Base-by-base conservation (phyloP, 768 basidiomycete genomes). In the Kwoniella sp. region DNA sequence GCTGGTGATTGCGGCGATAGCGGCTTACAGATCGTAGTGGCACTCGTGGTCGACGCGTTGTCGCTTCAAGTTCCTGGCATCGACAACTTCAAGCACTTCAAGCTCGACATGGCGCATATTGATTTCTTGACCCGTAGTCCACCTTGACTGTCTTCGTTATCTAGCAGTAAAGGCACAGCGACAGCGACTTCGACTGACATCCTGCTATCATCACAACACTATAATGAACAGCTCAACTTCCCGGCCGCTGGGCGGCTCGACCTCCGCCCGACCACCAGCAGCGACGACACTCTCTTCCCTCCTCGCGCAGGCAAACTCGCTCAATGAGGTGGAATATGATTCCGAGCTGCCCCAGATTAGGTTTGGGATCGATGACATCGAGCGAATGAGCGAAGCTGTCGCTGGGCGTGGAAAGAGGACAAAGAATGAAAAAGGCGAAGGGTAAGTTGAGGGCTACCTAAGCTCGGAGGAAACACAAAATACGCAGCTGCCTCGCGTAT, bases 331-430 rank as follows among this genome's bases (percentile, higher is more conserved):
- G 37, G 66, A 67, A 45, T 57, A 55, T 58, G 72, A 56, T 50
- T 88, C 88, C 3, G 92, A 96, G 72, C 83, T 98, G 1, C 95
- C 95, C 12, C 86, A 90, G 2, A 88, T 99, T 48, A 87, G 90
- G 61, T 88, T 95, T 61, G 91, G 92, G 1, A 85, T 98, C 31
- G 93, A 95, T 80, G 92, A 97, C 82, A 90, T 99, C 68, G 95
- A 98, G 80, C 88, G 90, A 0, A 92, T 95, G 82, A 93, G 92
- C 1, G 86, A 93, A 22, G 85, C 89, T 47, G 87, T 97, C 26
- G 81, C 77, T 1, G 76, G 76, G 0, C 71, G 73, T 58, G 77
- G 72, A 23, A 77, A 69, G 57, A 69, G 61, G 52, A 55, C 47
- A 17, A 68, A 60, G 50, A 71, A 67, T 47, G 65, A 67, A 23